Evolutionary conservation across 306 rosid species (phyloP), one percentile per base, ranked within the genome.

Genomic region (Prinsepia uniflora): DNA sequence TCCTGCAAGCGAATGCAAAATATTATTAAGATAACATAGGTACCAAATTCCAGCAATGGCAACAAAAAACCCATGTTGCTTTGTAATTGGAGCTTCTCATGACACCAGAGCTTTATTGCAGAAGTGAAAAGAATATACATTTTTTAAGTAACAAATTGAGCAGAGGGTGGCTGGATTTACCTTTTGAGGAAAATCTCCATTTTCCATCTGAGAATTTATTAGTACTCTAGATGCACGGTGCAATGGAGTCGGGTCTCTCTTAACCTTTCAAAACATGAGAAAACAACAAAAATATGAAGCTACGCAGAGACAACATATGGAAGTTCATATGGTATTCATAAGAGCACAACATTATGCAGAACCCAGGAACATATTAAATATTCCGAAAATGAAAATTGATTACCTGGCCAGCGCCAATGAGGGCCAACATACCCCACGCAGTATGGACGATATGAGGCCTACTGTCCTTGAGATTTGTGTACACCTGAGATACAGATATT

Each of bases 181-280:
- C 82, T 78, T 72, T 63, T 78, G 82, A 68, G 82, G 82, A 62
- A 78, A 73, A 61, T 78, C 82, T 43, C 82, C 82, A 34, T 73
- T 75, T 2, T 48, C 75, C 71, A 78, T 73, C 39, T 73, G 82
- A 53, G 82, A 73, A 62, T 78, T 78, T 24, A 78, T 68, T 7
- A 78, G 63, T 44, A 68, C 22, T 68, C 71, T 78, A 42, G 82
- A 75, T 44, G 78, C 78, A 43, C 78, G 72, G 63, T 78, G 82
- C 73, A 78, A 44, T 34, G 82, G 78, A n/a, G 67, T 78, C 44
- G 75, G 75, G 49, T 78, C 82, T 73, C 78, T 67, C 53, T 62
- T 60, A 24, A 67, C 74, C 82, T 78, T 46, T 52, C 61, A 30
- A 72, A 67, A 56, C 5, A 39, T 17, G 46, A 49, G 20, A 48